Conservation (phyloP, 1,139 yeast species). For the Wickerhamomyces sp. region DNA sequence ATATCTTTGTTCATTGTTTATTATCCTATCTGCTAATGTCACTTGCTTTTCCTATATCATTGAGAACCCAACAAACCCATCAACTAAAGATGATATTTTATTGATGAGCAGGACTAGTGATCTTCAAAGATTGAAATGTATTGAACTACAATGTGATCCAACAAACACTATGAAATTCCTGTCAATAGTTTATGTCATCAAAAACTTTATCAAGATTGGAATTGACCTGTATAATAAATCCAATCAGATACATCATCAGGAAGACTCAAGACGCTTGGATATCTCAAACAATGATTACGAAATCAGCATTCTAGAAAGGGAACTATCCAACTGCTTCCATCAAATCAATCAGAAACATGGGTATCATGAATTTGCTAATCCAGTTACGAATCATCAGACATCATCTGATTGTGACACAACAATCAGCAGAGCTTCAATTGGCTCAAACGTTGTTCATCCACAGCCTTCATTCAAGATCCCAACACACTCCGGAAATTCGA, state of each 20-base stretch:
- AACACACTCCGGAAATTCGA: not conserved
- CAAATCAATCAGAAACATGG: constrained; percentile 1
- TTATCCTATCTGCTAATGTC: constrained; percentile 5
- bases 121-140: constrained; percentile 1
- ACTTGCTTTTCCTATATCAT: constrained; percentile 4
- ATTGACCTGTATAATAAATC: constrained; percentile 2
- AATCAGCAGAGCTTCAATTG: too few species aligned
- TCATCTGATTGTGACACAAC: too few species aligned
- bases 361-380: not conserved
- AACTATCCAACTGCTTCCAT: constrained; percentile 1
- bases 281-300: constrained; percentile 1
- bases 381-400: not conserved
- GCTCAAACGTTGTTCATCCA: not conserved
- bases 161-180: constrained; percentile 5
- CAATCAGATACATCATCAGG: not conserved
- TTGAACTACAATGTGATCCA: constrained; percentile 3
- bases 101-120: constrained; percentile 4
- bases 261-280: not conserved
- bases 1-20: constrained; percentile 5
- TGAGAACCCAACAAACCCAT: constrained; percentile 5
- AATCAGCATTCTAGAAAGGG: constrained; percentile 1
- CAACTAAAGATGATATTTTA: constrained; percentile 2
- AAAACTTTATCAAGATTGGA: constrained; percentile 7
- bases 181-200: constrained; percentile 3
- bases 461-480: not conserved